Conservation (phyloP, 176 grass and related monocot species). For the Oryza nivara region DNA sequence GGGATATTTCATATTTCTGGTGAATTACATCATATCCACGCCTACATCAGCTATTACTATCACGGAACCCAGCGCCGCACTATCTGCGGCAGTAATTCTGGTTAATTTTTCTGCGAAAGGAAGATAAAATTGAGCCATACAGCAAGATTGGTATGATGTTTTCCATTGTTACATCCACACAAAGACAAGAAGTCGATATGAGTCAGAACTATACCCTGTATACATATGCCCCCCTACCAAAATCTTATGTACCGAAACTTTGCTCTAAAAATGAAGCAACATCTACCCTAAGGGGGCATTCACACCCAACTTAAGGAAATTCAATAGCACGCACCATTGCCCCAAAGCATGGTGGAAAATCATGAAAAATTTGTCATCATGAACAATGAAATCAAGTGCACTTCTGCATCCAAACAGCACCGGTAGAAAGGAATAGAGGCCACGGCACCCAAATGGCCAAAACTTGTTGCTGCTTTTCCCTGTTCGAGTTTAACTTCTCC, state of each 20-base stretch:
- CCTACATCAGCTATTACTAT: not conserved
- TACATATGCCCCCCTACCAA: constrained; percentile 53
- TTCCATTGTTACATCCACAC: constrained; percentile 38
- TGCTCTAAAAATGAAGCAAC: constrained; percentile 47
- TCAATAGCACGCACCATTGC: constrained; percentile 4
- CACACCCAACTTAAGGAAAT: constrained; percentile 46
- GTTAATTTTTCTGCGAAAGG: not conserved
- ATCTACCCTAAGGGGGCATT: constrained; percentile 44
- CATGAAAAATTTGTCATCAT: not conserved
- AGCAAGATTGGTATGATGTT: constrained; percentile 41
- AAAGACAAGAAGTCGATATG: constrained; percentile 27
- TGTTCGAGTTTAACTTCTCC: constrained; percentile 9
- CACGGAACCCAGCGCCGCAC: constrained; percentile 7
- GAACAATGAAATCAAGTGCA: not conserved
- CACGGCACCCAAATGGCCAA: not conserved
- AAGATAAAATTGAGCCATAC: not conserved
- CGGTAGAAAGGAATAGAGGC: constrained; percentile 24
- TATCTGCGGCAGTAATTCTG: not conserved
- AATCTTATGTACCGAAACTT: constrained; percentile 79
- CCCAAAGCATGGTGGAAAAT: constrained; percentile 21
- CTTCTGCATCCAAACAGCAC: constrained; percentile 18
- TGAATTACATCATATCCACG: constrained; percentile 1
- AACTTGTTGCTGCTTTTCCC: not conserved
- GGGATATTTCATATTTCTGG: not conserved
- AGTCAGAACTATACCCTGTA: constrained; percentile 70